Percentiles rank a stretch among this genome's conserved stretches.
phyloP scores from a whole-genome alignment of 495 filamentous ascomycete species.

The Parmelia sp. region DNA sequence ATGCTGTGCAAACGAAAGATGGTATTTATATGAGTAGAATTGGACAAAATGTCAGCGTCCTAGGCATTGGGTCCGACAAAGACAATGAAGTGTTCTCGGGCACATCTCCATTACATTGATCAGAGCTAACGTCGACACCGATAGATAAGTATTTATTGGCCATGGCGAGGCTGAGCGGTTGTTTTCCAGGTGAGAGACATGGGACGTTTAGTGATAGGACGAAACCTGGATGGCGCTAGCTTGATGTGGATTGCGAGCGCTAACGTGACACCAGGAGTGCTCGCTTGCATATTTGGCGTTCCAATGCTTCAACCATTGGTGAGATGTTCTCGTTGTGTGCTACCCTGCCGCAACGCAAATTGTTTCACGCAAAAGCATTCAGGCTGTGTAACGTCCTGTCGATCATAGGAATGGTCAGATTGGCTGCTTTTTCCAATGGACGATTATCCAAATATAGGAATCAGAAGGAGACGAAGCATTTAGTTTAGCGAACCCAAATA shows the following conservation, averaged over 20 bases:
- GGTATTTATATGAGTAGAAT: background rate
- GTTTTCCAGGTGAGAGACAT: background rate
- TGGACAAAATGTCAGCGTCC: background rate
- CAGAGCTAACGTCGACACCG: background rate
- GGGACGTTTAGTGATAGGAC: background rate
- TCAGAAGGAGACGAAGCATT: background rate
- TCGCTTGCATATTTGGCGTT: background rate
- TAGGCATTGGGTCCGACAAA: background rate
- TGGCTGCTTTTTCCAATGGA: background rate
- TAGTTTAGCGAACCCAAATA: background rate
- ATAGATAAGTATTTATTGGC: background rate
- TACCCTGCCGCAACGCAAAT: background rate
- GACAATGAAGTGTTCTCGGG: background rate
- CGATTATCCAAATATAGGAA: background rate
- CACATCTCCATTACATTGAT: background rate
- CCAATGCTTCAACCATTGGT: background rate
- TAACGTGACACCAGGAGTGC: background rate
- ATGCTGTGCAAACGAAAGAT: background rate
- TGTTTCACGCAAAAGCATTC: background rate
- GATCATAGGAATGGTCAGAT: background rate
- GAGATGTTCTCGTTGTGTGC: background rate
- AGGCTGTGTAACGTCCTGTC: background rate
- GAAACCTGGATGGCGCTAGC: background rate
- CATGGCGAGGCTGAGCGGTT: background rate
- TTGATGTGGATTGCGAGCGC: background rate